Base-by-base conservation (phyloP, 805 yeast genomes). In the Maudiozyma serrabonitensis region DNA sequence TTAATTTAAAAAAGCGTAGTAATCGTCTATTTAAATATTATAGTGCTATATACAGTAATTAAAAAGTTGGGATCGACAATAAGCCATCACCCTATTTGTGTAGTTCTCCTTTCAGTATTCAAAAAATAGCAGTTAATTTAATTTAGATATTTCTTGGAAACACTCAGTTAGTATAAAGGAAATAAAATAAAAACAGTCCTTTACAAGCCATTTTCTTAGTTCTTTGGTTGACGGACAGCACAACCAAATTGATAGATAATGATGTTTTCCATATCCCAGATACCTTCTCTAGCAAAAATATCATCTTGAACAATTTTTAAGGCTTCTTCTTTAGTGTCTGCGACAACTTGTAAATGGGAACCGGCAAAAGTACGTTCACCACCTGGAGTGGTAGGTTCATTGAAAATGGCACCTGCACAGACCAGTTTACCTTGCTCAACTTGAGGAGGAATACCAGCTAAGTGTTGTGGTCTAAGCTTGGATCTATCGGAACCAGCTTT, bases 251-350 rank as follows among this genome's bases (percentile, higher is more conserved):
- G 88, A 59, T 77, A 74, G 39, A 83, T 76, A 54, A 81, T 59
- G 18, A 76, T 82, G 48, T 72, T 75, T 38, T 78, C 78, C 52
- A 84, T 61, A 62, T 87, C 95, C 95, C 95, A 87, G 52, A 87
- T 75, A 1, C 88, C 90, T 35, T 73, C 71, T 56, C 71, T 73
- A 56, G 76, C 76, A 64, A 81, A 87, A 35, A 80, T 63, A 61
- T 87, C 95, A 45, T 69, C 58, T 59, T 80, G 76, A 63, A 87
- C 73, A 49, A 83, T 69, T 41, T 80, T 85, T 43, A 82, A 53
- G 11, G 83, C 81, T 54, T 84, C 84, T 53, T 83, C 83, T 58
- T 73, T 79, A 45, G 80, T 70, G 47, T 80, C 80, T 35, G 91
- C 91, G 51, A 72, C 69, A 46, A 85, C 56, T 52, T 80, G 84